Conservation (phyloP, 176 grass and related monocot species). For the Bothriochloa decipiens region DNA sequence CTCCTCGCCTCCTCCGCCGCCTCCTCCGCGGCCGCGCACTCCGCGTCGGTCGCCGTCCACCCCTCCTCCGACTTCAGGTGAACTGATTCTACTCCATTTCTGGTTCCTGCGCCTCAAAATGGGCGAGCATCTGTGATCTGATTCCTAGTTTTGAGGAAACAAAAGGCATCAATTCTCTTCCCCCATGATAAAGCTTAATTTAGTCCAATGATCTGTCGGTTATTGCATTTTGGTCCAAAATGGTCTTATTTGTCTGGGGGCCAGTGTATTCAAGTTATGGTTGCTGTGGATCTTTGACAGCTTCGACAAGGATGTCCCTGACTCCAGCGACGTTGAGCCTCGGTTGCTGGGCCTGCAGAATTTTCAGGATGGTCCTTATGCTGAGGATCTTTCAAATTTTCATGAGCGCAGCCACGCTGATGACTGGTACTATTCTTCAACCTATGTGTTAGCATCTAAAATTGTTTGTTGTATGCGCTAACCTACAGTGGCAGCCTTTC, state of each 20-base stretch:
- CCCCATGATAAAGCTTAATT: not conserved
- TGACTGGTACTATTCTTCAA: conserved; percentile 58
- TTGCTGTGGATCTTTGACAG: conserved; percentile 50
- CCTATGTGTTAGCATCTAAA: not conserved
- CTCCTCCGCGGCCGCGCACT: conserved; percentile 50
- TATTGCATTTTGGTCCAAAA: not conserved
- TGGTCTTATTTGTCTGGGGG: not conserved
- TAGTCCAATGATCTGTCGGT: conserved; percentile 11
- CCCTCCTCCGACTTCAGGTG: conserved; percentile 80
- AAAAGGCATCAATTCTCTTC: not conserved
- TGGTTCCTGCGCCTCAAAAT: not conserved
- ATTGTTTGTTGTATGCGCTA: not conserved
- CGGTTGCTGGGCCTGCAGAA: conserved; percentile 63
- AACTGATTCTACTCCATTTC: not conserved
- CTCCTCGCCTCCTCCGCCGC: conserved; percentile 60
- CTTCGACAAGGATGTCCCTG: conserved; percentile 85
- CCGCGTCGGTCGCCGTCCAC: conserved; percentile 46
- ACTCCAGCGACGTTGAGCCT: conserved; percentile 62
- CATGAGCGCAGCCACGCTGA: conserved; percentile 67
- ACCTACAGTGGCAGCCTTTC: not conserved
- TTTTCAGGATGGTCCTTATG: conserved; percentile 65
- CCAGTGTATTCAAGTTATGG: not conserved
- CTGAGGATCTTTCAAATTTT: conserved; percentile 74
- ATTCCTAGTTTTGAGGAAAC: not conserved
- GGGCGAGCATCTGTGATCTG: conserved; percentile 34